Evolutionary conservation across 2,329 filamentous ascomycete genomes (phyloP).

Genomic region (Pezizomycotina sp.): DNA sequence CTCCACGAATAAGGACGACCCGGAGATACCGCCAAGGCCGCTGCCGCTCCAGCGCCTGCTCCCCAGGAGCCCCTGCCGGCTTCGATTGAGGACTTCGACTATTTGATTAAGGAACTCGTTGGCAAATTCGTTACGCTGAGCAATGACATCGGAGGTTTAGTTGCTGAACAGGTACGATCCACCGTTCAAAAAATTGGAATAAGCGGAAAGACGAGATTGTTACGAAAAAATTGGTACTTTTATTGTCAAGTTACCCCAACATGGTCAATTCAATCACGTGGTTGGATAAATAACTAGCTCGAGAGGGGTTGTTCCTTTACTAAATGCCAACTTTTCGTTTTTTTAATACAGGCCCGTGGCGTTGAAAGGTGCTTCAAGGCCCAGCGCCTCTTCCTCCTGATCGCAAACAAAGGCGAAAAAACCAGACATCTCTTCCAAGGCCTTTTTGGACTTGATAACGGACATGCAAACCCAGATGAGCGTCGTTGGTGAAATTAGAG

Average conservation of each 20-base stretch:
- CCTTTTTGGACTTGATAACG: constrained; percentile 63
- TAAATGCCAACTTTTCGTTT: neutral
- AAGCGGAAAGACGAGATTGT: neutral
- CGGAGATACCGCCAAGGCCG: constrained; percentile 27
- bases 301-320: neutral
- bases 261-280: too few species aligned
- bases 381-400: constrained; percentile 72
- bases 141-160: constrained; percentile 56
- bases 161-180: constrained; percentile 57
- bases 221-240: constrained; percentile 3
- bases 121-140: constrained; percentile 64
- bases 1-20: constrained; percentile 26
- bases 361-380: constrained; percentile 48
- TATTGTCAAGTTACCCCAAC: too few species aligned
- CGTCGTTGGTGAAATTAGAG: constrained; percentile 62
- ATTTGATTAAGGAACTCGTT: constrained; percentile 55
- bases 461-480: constrained; percentile 72
- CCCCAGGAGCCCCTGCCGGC: constrained; percentile 48
- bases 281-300: too few species aligned
- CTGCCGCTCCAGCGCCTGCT: constrained; percentile 27
- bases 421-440: constrained; percentile 53
- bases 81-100: constrained; percentile 76
- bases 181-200: neutral
- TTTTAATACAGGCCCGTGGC: constrained; percentile 22
- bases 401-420: constrained; percentile 86